Percentiles rank a stretch among this genome's conserved stretches.
Evolutionary conservation across 169 alveolate species (phyloP).

Genomic region (Plasmodium sp.): DNA sequence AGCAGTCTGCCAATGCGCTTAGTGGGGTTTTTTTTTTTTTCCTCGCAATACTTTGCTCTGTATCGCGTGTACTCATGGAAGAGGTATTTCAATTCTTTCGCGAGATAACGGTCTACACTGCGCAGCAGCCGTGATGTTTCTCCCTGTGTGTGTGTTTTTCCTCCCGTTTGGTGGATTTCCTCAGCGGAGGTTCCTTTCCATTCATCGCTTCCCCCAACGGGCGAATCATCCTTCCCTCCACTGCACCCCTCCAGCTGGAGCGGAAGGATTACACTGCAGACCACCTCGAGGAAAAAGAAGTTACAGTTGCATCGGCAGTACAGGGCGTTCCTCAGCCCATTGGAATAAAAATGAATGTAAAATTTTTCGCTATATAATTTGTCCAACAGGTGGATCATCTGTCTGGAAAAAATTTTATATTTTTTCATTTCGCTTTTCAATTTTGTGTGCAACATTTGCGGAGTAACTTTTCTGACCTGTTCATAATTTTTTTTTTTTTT

Average conservation of each 20-base stretch:
- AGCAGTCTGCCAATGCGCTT: not conserved
- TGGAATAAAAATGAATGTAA: conserved; percentile 54
- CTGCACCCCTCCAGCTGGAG: not conserved
- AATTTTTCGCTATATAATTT: conserved; percentile 29
- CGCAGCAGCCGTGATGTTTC: not conserved
- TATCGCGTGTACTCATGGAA: not conserved
- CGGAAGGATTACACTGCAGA: conserved; percentile 39
- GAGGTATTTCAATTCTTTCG: conserved; percentile 20
- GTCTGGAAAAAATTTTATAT: conserved; percentile 4
- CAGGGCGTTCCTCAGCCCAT: conserved; percentile 12
- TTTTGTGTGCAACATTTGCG: conserved; percentile 12
- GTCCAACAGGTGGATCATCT: conserved; percentile 18
- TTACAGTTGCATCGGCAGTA: conserved; percentile 45
- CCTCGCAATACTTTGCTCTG: not conserved
- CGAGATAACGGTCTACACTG: conserved; percentile 5
- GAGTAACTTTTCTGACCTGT: not conserved
- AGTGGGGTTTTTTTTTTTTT: not conserved
- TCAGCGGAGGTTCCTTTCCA: not conserved
- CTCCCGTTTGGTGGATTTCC: not conserved
- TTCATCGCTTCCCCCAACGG: not conserved
- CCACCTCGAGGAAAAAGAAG: conserved; percentile 18
- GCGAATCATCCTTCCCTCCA: not conserved
- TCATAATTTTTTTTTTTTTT: not conserved
- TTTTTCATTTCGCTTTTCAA: conserved; percentile 1
- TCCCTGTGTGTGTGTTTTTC: not conserved